phyloP scores from a whole-genome alignment of 2,329 filamentous ascomycete species.

The Trichoderma citrinoviride region DNA sequence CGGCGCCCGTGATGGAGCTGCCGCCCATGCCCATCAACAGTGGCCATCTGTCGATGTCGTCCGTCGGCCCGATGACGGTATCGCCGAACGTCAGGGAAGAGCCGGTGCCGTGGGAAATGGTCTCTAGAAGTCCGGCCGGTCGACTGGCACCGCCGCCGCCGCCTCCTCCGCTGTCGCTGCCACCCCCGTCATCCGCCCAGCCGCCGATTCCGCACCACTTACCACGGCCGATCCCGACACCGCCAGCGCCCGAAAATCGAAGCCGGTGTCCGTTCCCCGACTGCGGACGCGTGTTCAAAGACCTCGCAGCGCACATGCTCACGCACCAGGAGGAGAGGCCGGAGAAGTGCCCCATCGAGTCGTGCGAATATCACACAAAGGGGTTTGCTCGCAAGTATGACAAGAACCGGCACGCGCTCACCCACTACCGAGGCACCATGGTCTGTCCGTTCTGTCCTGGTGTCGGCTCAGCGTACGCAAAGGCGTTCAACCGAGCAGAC shows the following conservation, averaged over 20 bases:
- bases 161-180: conserved; percentile 5
- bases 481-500: conserved; percentile 93
- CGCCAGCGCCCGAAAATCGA: conserved; percentile 34
- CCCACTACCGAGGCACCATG: conserved; percentile 98
- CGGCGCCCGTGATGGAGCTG: conserved; percentile 4
- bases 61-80: conserved; percentile 13
- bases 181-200: conserved; percentile 11
- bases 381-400: conserved; percentile 97
- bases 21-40: neutral
- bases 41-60: conserved; percentile 10
- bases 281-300: conserved; percentile 60
- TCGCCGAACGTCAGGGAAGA: conserved; percentile 18
- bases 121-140: conserved; percentile 1
- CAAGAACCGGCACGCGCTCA: conserved; percentile 93
- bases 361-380: conserved; percentile 90
- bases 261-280: conserved; percentile 56
- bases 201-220: neutral
- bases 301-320: conserved; percentile 84
- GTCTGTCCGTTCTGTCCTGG: conserved; percentile 95
- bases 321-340: conserved; percentile 92
- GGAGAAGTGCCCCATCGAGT: conserved; percentile 92
- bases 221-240: neutral
- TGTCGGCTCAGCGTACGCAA: conserved; percentile 81
- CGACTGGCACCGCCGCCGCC: conserved; percentile 4
- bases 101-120: conserved; percentile 5